Percentiles rank a stretch among this genome's conserved stretches.
These are phyloP conservation scores for Hygrophorus russula DNA, from an alignment of 768 basidiomycete genomes.

Conservation along the genomic window DNA sequence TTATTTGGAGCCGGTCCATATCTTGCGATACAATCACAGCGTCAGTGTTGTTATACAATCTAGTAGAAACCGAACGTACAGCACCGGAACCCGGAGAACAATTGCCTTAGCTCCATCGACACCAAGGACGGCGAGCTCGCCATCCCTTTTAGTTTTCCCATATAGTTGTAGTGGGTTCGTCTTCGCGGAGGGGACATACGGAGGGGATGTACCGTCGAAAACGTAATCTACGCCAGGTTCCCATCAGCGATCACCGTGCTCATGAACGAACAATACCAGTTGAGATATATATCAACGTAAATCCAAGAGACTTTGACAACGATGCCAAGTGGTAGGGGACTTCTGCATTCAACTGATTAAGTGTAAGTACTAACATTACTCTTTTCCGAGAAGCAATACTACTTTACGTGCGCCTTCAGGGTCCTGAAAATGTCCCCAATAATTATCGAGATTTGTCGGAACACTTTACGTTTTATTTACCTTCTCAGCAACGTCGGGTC, in stretches of 20 bases:
- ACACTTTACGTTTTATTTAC: constrained; percentile 25
- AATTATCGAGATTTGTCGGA: background rate
- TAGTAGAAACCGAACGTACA: constrained; percentile 37
- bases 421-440: constrained; percentile 30
- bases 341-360: constrained; percentile 63
- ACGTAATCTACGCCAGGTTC: constrained; percentile 63
- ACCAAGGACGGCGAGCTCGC: constrained; percentile 67
- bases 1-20: constrained; percentile 83
- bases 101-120: constrained; percentile 45
- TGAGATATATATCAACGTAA: constrained; percentile 82
- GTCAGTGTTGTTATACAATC: background rate
- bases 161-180: constrained; percentile 87
- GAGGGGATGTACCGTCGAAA: constrained; percentile 88
- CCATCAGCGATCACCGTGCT: background rate
- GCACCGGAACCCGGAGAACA: constrained; percentile 81
- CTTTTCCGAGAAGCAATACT: background rate
- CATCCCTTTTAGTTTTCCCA: constrained; percentile 77
- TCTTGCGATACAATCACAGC: constrained; percentile 32
- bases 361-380: constrained; percentile 2
- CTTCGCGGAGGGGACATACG: constrained; percentile 63
- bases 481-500: constrained; percentile 89
- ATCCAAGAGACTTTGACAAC: constrained; percentile 49
- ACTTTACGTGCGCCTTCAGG: constrained; percentile 59
- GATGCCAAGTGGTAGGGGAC: constrained; percentile 65
- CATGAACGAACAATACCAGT: constrained; percentile 37